phyloP scores from a whole-genome alignment of 2,329 filamentous ascomycete genomes.

The Pseudogymnoascus sp. region DNA sequence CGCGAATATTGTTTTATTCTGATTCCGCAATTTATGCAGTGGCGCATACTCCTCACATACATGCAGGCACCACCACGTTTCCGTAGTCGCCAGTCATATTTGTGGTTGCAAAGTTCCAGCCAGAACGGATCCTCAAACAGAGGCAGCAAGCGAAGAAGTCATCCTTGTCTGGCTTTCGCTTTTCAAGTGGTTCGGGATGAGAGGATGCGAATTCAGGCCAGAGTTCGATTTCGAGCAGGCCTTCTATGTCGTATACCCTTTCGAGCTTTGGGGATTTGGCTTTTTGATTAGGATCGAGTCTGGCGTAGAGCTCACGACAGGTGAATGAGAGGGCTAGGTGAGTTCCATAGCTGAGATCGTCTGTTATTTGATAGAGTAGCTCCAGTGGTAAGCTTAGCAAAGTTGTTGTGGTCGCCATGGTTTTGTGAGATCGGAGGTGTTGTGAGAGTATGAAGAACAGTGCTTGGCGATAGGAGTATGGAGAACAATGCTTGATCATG shows the following conservation, averaged over 20 bases:
- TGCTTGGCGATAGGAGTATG: background rate
- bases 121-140: too few species aligned
- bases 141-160: too few species aligned
- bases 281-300: too few species aligned
- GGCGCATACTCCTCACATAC: too few species aligned
- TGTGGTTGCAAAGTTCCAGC: too few species aligned
- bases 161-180: background rate
- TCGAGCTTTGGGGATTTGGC: too few species aligned
- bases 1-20: too few species aligned
- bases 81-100: too few species aligned
- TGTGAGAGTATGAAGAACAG: background rate
- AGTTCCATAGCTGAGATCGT: background rate
- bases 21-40: too few species aligned
- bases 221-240: background rate
- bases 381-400: background rate
- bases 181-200: background rate
- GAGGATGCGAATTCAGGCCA: background rate
- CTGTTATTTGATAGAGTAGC: background rate
- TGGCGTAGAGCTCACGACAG: background rate
- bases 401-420: background rate
- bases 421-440: background rate
- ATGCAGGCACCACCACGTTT: too few species aligned
- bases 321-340: background rate
- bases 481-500: background rate
- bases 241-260: too few species aligned